phyloP scores from a whole-genome alignment of 2,329 filamentous ascomycete genomes.

The Paramyrothecium sp. region DNA sequence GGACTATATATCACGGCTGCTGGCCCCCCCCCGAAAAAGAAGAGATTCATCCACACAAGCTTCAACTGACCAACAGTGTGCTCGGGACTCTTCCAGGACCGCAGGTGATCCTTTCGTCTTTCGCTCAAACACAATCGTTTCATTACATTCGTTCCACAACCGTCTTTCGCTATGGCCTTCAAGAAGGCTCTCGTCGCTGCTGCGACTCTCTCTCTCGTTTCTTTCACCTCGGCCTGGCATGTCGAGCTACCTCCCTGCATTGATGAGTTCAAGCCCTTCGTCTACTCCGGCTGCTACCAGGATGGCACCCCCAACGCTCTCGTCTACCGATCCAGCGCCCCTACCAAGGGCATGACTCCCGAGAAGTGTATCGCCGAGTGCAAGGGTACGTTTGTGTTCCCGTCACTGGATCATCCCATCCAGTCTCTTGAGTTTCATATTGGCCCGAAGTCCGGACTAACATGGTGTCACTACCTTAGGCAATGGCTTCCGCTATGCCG shows the following conservation, averaged over 20 bases:
- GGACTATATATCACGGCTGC: conserved; percentile 1
- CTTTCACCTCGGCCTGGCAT: conserved; percentile 37
- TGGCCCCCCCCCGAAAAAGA: background rate
- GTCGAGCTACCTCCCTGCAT: conserved; percentile 43
- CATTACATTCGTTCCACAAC: conserved; percentile 9
- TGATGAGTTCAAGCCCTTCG: conserved; percentile 43
- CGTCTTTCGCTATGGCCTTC: conserved; percentile 10
- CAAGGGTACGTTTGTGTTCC: conserved; percentile 36
- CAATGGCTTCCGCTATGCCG: conserved; percentile 50
- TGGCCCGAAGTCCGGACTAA: background rate
- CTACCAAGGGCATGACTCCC: conserved; percentile 40
- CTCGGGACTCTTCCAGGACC: background rate
- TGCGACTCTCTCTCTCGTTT: conserved; percentile 36
- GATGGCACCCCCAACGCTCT: conserved; percentile 36
- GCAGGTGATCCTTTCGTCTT: background rate
- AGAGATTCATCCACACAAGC: background rate
- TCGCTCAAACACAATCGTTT: conserved; percentile 2
- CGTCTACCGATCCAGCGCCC: conserved; percentile 38
- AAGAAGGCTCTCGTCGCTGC: conserved; percentile 26
- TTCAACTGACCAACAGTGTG: background rate
- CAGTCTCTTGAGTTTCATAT: too few species aligned
- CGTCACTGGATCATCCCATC: too few species aligned
- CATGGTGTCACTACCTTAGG: conserved; percentile 23
- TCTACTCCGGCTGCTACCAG: conserved; percentile 46
- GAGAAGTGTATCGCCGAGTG: conserved; percentile 47